Evolutionary conservation across 179 eudicot genomes (phyloP).

Genomic region (Spinacia oleracea): DNA sequence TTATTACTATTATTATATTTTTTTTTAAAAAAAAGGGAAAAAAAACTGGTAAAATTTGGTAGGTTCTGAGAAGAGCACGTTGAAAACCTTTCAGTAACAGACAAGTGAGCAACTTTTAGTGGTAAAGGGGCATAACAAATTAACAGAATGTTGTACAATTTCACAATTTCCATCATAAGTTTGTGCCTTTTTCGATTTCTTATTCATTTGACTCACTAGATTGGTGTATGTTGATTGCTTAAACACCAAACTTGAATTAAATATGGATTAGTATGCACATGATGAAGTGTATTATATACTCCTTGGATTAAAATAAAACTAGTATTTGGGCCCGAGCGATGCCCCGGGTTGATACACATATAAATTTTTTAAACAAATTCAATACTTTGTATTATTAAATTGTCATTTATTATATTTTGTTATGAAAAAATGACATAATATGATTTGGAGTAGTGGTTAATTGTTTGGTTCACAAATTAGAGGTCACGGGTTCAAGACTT

Average conservation of each 20-base stretch:
- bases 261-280: conserved; percentile 3
- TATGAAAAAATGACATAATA: too few relatives aligned
- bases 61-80: conserved; percentile 19
- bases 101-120: conserved; percentile 32
- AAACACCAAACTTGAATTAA: conserved; percentile 21
- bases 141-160: conserved; percentile 10
- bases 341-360: too few relatives aligned
- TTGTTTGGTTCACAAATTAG: too few relatives aligned
- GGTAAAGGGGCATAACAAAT: conserved; percentile 13
- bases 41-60: conserved; percentile 12
- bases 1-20: too few relatives aligned
- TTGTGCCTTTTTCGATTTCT: not conserved
- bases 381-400: too few relatives aligned
- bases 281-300: not conserved
- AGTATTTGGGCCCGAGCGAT: too few relatives aligned
- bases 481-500: too few relatives aligned
- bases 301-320: not conserved
- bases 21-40: too few relatives aligned
- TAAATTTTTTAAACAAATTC: too few relatives aligned
- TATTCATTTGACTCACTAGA: conserved; percentile 10
- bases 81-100: conserved; percentile 38
- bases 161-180: not conserved
- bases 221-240: conserved; percentile 21
- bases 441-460: too few relatives aligned
- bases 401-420: too few relatives aligned